Conservation (phyloP, 2,329 filamentous ascomycete species). For the Lecanicillium sp. region DNA sequence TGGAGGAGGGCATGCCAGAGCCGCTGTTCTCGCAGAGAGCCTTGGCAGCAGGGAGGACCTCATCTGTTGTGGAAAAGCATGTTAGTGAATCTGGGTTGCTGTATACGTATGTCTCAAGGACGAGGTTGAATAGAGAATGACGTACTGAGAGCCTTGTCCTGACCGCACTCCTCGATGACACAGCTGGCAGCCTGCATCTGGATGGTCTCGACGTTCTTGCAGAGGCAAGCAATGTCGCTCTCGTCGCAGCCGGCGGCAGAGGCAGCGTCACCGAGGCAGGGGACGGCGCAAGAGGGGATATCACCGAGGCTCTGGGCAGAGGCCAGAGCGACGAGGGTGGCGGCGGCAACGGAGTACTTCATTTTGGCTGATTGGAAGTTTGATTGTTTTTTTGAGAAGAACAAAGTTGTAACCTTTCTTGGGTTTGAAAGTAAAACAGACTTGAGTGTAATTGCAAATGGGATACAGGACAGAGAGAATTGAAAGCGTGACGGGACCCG, state of each 20-base stretch:
- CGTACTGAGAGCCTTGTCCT: conserved; percentile 29
- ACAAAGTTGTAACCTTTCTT: no score
- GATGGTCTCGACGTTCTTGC: conserved; percentile 23
- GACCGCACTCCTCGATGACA: conserved; percentile 27
- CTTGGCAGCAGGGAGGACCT: conserved; percentile 29
- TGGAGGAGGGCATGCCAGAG: conserved; percentile 1
- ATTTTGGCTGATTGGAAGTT: conserved; percentile 20
- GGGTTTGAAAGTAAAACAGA: no score
- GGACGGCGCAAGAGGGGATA: conserved; percentile 29
- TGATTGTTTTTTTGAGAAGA: no score
- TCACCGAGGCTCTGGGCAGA: conserved; percentile 24
- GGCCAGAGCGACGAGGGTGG: conserved; percentile 24
- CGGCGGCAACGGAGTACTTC: conserved; percentile 26
- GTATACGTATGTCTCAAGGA: no score
- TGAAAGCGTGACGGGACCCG: no score
- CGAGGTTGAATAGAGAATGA: conserved; percentile 8
- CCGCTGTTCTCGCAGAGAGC: conserved; percentile 21
- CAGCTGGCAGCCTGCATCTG: conserved; percentile 24
- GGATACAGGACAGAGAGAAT: no score
- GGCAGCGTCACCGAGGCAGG: conserved; percentile 24
- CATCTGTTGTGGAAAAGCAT: conserved; percentile 16
- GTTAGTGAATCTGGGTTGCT: conserved; percentile 13
- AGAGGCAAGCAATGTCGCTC: conserved; percentile 26
- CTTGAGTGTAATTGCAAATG: no score
- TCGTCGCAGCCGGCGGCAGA: conserved; percentile 21